Conservation (phyloP, 805 yeast species). For the Saccharomycopsis fibuligera region DNA sequence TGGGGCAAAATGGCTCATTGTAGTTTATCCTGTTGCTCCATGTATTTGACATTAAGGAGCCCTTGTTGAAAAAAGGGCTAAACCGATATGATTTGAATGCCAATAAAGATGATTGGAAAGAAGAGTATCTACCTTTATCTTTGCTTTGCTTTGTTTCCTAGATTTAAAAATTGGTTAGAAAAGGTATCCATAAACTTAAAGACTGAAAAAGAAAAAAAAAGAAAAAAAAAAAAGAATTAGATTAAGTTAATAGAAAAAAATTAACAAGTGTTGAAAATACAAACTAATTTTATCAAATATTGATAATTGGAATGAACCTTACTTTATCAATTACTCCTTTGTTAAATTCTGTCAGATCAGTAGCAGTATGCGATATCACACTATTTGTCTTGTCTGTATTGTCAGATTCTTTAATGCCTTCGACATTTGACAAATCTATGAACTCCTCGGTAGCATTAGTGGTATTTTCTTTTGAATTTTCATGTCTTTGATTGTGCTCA, state of each 20-base stretch:
- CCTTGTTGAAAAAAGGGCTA: slow-evolving; percentile 22
- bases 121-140: slow-evolving; percentile 7
- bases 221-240: background rate
- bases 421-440: too few relatives aligned
- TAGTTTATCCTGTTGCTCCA: slow-evolving; percentile 20
- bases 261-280: background rate
- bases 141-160: slow-evolving; percentile 10
- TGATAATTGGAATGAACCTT: background rate
- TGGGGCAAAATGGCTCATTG: slow-evolving; percentile 13
- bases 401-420: too few relatives aligned
- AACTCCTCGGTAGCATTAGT: too few relatives aligned
- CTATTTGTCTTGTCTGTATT: background rate
- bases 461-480: too few relatives aligned
- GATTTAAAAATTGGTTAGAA: background rate
- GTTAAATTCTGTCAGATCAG: background rate
- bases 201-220: background rate
- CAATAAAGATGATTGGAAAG: slow-evolving; percentile 24
- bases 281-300: background rate
- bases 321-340: background rate
- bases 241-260: background rate
- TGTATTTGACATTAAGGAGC: slow-evolving; percentile 22
- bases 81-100: slow-evolving; percentile 23
- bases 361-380: background rate
- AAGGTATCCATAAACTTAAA: background rate
- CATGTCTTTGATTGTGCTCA: too few relatives aligned